Evolutionary conservation across 2,329 filamentous ascomycete species (phyloP).

Genomic region (Hypomyces perniciosus): DNA sequence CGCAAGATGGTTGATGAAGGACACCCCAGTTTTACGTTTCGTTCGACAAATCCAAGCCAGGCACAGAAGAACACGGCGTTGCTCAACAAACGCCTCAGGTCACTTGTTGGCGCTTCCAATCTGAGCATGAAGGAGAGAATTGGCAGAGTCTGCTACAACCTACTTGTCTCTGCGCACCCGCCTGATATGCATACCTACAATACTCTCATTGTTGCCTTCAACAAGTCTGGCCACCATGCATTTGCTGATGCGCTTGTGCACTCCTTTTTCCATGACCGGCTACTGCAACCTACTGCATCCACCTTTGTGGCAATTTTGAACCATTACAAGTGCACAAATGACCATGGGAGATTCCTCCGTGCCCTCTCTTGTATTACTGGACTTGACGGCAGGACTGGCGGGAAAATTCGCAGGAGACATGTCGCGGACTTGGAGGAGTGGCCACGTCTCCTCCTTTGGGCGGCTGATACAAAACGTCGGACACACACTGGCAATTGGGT

Average conservation of each 20-base stretch:
- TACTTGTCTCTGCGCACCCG: constrained; percentile 55
- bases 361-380: constrained; percentile 42
- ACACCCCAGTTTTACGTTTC: constrained; percentile 21
- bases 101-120: constrained; percentile 20
- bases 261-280: constrained; percentile 40
- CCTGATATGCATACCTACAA: constrained; percentile 68
- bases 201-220: constrained; percentile 61
- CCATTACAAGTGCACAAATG: constrained; percentile 40
- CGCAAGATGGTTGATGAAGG: constrained; percentile 15
- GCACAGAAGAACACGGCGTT: constrained; percentile 20
- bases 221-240: constrained; percentile 40
- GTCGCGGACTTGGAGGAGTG: constrained; percentile 26
- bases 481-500: constrained; percentile 29
- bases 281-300: constrained; percentile 41
- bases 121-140: constrained; percentile 29
- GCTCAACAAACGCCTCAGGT: constrained; percentile 27
- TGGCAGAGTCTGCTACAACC: constrained; percentile 53
- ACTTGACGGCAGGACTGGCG: constrained; percentile 32
- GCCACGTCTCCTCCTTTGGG: constrained; percentile 25
- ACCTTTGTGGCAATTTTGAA: constrained; percentile 45
- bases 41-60: constrained; percentile 21
- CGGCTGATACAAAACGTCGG: constrained; percentile 18
- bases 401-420: constrained; percentile 32
- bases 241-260: constrained; percentile 49
- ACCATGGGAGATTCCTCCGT: constrained; percentile 38